Evolutionary conservation across 1,284 basidiomycete species (phyloP).

Genomic region (Ganoderma multipileum): DNA sequence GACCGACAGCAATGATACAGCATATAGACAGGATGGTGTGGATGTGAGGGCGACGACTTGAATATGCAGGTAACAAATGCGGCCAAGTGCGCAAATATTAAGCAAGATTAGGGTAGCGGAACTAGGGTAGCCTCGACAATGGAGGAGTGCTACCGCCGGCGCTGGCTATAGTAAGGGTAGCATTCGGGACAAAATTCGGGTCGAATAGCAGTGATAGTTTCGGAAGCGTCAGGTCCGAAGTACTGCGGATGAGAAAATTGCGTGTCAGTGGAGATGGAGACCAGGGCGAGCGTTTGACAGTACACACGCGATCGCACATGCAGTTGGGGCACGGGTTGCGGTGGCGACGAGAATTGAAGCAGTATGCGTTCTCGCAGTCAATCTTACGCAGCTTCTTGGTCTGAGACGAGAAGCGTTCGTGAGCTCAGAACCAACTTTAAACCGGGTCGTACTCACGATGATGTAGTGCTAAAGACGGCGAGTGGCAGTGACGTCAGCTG

Average conservation of each 20-base stretch:
- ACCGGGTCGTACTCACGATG: conserved; percentile 46
- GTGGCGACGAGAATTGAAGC: conserved; percentile 64
- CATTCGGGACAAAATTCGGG: conserved; percentile 68
- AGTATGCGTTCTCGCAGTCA: conserved; percentile 67
- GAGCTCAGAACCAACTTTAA: conserved; percentile 16
- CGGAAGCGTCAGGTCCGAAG: conserved; percentile 69
- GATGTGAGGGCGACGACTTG: conserved; percentile 5
- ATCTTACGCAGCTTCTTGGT: conserved; percentile 64
- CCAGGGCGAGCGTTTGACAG: conserved; percentile 18
- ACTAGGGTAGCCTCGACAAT: background rate
- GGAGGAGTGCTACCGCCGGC: conserved; percentile 26
- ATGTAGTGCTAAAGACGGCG: conserved; percentile 54
- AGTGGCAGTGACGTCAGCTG: conserved; percentile 33
- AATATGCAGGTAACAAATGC: conserved; percentile 6
- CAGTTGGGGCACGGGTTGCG: conserved; percentile 60
- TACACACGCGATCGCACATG: conserved; percentile 55
- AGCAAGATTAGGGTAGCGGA: conserved; percentile 1
- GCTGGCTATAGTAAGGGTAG: conserved; percentile 61
- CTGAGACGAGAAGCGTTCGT: conserved; percentile 43
- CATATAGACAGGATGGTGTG: conserved; percentile 14
- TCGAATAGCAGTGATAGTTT: conserved; percentile 59
- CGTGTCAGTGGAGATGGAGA: conserved; percentile 16
- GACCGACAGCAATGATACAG: conserved; percentile 17
- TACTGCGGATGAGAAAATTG: conserved; percentile 50
- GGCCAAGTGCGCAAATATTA: conserved; percentile 4